A percentile compares a stretch with the other conserved stretches of the same genome.
These are phyloP conservation scores for Proteromonas lacertae DNA, from an alignment of 352 stramenopile species.

Conservation along the genomic window DNA sequence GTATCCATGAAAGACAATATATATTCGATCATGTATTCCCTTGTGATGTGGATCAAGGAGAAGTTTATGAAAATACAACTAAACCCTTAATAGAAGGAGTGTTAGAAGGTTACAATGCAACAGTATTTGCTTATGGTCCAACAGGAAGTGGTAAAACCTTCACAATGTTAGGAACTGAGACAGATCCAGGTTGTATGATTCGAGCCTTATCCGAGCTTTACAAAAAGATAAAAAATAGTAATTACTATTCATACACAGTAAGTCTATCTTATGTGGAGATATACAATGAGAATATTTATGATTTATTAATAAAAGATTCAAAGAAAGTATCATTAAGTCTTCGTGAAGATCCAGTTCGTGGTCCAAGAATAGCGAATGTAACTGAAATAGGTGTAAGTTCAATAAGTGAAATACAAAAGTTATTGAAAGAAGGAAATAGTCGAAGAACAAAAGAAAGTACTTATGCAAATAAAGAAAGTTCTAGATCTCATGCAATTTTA, in stretches of 20 bases:
- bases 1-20: conserved; percentile 32
- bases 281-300: conserved; percentile 65
- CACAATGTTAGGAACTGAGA: conserved; percentile 22
- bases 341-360: conserved; percentile 36
- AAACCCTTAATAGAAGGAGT: conserved; percentile 39
- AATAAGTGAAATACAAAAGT: conserved; percentile 26
- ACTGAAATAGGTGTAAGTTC: conserved; percentile 34
- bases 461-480: conserved; percentile 38
- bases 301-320: conserved; percentile 19
- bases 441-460: conserved; percentile 43
- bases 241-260: conserved; percentile 20
- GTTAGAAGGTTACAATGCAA: conserved; percentile 49
- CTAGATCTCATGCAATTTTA: conserved; percentile 35
- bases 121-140: too few relatives aligned
- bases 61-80: conserved; percentile 40
- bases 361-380: conserved; percentile 30
- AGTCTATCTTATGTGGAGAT: conserved; percentile 38
- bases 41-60: conserved; percentile 12
- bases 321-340: conserved; percentile 18
- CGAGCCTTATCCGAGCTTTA: conserved; percentile 41
- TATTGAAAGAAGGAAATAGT: conserved; percentile 33
- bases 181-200: conserved; percentile 44
- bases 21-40: conserved; percentile 34
- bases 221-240: not conserved
- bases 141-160: too few relatives aligned